Conservation (phyloP, 345 rosid genomes). For the Camelina hispida region DNA sequence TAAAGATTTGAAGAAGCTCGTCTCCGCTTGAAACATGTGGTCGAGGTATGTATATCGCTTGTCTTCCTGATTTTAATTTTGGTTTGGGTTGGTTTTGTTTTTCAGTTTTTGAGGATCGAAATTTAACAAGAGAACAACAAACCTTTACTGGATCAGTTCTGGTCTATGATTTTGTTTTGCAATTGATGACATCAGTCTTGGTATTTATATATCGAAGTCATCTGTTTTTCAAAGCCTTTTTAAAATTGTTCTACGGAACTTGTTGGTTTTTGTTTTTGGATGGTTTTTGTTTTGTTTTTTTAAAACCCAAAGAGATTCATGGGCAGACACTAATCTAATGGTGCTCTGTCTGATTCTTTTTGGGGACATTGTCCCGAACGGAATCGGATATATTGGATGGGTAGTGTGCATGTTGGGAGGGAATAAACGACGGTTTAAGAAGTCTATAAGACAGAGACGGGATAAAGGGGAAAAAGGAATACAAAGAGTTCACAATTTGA, state of each 20-base stretch:
- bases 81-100: not conserved
- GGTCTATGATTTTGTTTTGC: not conserved
- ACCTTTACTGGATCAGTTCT: not conserved
- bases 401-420: conserved; percentile 1
- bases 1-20: no score
- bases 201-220: no score
- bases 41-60: no score
- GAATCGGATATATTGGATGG: not conserved
- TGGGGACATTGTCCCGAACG: not conserved
- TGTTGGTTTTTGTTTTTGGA: not conserved
- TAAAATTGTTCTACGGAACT: not conserved
- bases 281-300: not conserved
- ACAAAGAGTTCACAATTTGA: no score
- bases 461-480: no score
- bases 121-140: not conserved
- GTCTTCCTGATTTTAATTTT: not conserved
- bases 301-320: conserved; percentile 12
- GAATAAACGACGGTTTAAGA: no score
- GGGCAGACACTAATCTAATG: conserved; percentile 6
- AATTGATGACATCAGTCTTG: no score
- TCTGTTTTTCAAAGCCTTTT: not conserved
- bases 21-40: no score
- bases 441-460: not conserved
- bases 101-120: not conserved
- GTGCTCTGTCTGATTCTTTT: conserved; percentile 4